Conservation (phyloP, 441 rosid genomes). For the Gossypium trilobum region DNA sequence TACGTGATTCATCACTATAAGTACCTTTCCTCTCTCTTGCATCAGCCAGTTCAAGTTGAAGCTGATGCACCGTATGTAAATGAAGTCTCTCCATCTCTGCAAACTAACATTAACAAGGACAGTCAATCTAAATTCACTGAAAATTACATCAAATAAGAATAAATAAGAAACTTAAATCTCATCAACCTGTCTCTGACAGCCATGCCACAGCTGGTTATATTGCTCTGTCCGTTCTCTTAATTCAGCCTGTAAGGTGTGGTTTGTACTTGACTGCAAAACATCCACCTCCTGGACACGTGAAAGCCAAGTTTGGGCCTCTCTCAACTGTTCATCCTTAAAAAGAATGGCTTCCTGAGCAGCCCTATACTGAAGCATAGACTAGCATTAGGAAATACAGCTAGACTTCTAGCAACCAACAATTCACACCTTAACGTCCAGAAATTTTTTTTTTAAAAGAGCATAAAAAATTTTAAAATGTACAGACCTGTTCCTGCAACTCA, state of each 20-base stretch:
- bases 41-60: conserved; percentile 72
- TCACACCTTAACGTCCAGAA: not conserved
- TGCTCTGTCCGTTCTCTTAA: conserved; percentile 81
- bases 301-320: conserved; percentile 71
- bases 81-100: conserved; percentile 87
- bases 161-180: conserved; percentile 15
- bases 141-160: not conserved
- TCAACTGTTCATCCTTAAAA: conserved; percentile 81
- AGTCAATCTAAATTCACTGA: conserved; percentile 14
- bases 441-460: not conserved
- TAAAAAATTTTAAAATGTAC: conserved; percentile 2
- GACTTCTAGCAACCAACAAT: not conserved
- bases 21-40: conserved; percentile 59
- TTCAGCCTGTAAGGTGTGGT: conserved; percentile 69
- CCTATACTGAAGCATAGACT: conserved; percentile 61
- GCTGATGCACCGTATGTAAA: conserved; percentile 75
- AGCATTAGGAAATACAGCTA: conserved; percentile 19
- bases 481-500: conserved; percentile 84
- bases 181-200: conserved; percentile 89
- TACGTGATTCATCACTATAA: conserved; percentile 41
- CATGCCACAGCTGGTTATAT: conserved; percentile 83
- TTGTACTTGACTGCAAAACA: conserved; percentile 67
- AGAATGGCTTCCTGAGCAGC: conserved; percentile 75
- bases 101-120: conserved; percentile 42
- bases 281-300: conserved; percentile 80